Evolutionary conservation across 257 asterid species (phyloP), one percentile per base, ranked within the genome.

Genomic region (Salvia rosmarinus): DNA sequence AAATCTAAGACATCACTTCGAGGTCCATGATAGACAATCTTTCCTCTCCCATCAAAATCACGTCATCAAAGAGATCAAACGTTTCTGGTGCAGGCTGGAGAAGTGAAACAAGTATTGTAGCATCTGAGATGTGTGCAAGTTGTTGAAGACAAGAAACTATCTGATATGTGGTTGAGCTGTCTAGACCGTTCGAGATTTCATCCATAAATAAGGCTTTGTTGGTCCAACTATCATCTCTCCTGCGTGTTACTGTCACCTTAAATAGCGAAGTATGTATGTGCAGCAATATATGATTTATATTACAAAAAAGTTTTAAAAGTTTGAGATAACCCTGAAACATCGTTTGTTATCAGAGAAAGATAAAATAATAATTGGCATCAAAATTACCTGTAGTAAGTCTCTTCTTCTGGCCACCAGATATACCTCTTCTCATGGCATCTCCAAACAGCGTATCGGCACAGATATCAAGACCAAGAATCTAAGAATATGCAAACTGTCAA

Each of bases 171-270:
- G 92, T 87, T 16, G 90, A 85, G 75, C 88, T 87, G 58, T 87
- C 92, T 74, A 87, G 65, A 23, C 89, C 94, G 47, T 77, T 85
- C 23, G 93, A 83, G 21, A 87, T 87, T 60, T 85, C 90, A 56
- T 87, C 90, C 89, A 85, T 74, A 62, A 87, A 83, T 25, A 87
- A 75, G 54, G 87, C 87, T 78, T 78, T 25, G 85, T 76, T 17
- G 89, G 89, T 35, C 94, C 94, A 77, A 83, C 87, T 66, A 82
- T 81, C 89, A 82, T 87, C 82, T 87, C 90, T 20, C 89, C 87
- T 83, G 76, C 66, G 75, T 30, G 14, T 47, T 30, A 32, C 9
- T 1, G 30, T 66, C 67, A 5, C 8, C 20, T 70, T 46, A 64
- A 35, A 8, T 52, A 32, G 43, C 65, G 40, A 39, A 57, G 40